A percentile compares a stretch with the other conserved stretches of the same genome.
These are phyloP conservation scores for Chenopodium quinoa DNA, from an alignment of 148 eudicot species.

Conservation along the genomic window DNA sequence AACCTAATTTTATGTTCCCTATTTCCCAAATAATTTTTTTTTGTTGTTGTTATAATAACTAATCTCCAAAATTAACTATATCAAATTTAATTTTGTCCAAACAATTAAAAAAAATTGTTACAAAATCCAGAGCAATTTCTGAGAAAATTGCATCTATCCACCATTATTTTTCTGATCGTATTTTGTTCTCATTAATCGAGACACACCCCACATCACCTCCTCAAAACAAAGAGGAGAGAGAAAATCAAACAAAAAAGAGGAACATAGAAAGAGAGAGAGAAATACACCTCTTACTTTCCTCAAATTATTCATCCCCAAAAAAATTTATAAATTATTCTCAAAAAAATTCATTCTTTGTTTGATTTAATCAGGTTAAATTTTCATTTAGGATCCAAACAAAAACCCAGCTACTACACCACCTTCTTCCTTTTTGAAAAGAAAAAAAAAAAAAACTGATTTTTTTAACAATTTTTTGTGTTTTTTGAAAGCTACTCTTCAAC, in stretches of 20 bases:
- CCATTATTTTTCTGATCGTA: not conserved
- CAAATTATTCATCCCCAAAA: slow-evolving; percentile 8
- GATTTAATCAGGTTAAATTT: not conserved
- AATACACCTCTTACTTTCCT: slow-evolving; percentile 24
- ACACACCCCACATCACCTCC: not conserved
- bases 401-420: slow-evolving; percentile 10
- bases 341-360: not conserved
- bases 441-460: not conserved
- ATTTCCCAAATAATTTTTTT: no score
- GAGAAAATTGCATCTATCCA: not conserved
- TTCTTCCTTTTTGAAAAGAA: not conserved
- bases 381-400: slow-evolving; percentile 11
- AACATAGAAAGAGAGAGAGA: not conserved
- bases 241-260: not conserved
- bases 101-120: no score
- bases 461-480: slow-evolving; percentile 12
- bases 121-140: not conserved
- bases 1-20: no score
- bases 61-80: no score
- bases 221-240: not conserved
- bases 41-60: no score
- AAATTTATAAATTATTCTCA: no score
- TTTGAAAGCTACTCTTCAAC: slow-evolving; percentile 23
- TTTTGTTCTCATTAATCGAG: not conserved
- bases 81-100: no score